Evolutionary conservation across 179 eudicot genomes (phyloP), one percentile per base, ranked within the genome.

Genomic region (Beta corolliflora): DNA sequence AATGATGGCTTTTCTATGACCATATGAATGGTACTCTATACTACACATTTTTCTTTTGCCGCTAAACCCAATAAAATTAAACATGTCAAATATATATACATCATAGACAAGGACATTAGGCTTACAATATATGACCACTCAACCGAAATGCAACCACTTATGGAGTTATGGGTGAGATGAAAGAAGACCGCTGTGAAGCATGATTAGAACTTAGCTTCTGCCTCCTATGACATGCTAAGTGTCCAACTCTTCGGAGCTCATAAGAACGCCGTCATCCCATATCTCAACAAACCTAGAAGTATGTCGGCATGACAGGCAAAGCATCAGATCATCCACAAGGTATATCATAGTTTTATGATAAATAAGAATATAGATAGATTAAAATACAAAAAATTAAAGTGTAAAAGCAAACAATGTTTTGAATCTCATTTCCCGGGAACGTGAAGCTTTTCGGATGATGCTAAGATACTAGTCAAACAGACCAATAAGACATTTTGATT

Each of bases 221-320:
- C 74, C 19, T 52, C 5, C 45, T 29, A 54, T n/a, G 5, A 53
- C 16, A 29, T 6, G 29, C 59, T 77, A 81, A 3, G 77, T 58
- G 66, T 92, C 95, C 86, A 92, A 76, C 81, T 91, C 88, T 87
- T 89, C 86, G 56, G 82, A 84, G 81, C 90, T 91, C 70, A 85
- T 65, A 41, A 89, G 91, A 75, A 89, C 84, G 71, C 98, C 98
- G 80, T 90, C 94, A 66, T 89, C 86, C 98, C 98, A 95, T 71
- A 83, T 76, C 83, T 95, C 97, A 68, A 88, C 88, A 77, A 76
- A 88, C 88, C 98, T 95, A 85, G 16, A 60, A 70, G 60, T 23
- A 80, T 19, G 61, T 52, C 72, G 72, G 69, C n/a, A 56, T 6
- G 56, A 36, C 3, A 79, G 54, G 71, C 52, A 36, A 59, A 60